Conservation (phyloP, 1,284 basidiomycete genomes). For the Moniliella sp. region DNA sequence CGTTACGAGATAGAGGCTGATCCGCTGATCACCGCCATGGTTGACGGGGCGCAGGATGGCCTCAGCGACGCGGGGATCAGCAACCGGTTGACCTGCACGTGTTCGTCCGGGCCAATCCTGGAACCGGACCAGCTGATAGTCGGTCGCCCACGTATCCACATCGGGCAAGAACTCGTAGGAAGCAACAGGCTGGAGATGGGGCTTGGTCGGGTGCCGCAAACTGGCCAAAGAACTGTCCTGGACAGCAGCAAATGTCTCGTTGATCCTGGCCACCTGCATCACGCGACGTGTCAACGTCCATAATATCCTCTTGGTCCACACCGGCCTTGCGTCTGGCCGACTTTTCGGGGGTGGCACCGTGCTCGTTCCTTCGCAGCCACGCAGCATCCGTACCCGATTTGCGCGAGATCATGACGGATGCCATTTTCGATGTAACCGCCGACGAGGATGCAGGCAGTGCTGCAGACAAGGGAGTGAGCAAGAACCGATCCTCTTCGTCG, state of each 20-base stretch:
- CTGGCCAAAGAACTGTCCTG: conserved; percentile 9
- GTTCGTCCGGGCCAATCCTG: conserved; percentile 18
- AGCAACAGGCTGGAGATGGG: conserved; percentile 17
- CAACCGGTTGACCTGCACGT: conserved; percentile 9
- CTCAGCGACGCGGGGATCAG: conserved; percentile 15
- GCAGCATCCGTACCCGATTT: too few relatives aligned
- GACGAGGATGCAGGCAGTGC: conserved; percentile 2
- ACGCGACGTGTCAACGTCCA: conserved; percentile 15
- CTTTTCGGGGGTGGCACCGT: too few relatives aligned
- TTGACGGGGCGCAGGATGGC: conserved; percentile 17
- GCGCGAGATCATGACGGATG: neutral
- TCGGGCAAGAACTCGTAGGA: conserved; percentile 27
- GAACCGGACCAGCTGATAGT: conserved; percentile 27
- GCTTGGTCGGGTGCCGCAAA: conserved; percentile 25
- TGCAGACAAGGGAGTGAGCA: conserved; percentile 17
- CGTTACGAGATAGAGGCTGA: conserved; percentile 22
- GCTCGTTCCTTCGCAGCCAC: too few relatives aligned
- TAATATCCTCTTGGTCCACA: too few relatives aligned
- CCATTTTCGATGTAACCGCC: neutral
- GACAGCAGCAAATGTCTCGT: conserved; percentile 18
- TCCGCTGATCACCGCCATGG: conserved; percentile 17
- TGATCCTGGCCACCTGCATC: conserved; percentile 21
- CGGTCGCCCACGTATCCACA: conserved; percentile 29
- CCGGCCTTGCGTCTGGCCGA: too few relatives aligned
- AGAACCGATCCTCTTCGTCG: conserved; percentile 23